These are phyloP conservation scores for Coemansia sp. DNA, from an alignment of 192 early-diverging fungal genomes.

Conservation along the genomic window DNA sequence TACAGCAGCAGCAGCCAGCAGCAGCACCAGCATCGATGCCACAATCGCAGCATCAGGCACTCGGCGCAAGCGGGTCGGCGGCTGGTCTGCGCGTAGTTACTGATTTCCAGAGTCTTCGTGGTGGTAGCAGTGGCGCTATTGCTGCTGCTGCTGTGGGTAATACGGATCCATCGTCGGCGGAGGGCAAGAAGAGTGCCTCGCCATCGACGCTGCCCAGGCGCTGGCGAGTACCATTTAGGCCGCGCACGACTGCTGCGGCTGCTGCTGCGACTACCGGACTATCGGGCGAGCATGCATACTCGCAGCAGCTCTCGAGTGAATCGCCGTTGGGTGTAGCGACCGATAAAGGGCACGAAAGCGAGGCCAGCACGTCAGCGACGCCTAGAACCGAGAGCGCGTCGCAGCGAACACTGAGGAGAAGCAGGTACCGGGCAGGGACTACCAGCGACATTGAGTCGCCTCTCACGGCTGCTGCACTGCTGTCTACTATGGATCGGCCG, in stretches of 20 bases:
- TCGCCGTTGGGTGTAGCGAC: background rate
- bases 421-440: conserved; percentile 45
- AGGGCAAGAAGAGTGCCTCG: conserved; percentile 36
- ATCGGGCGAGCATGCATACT: conserved; percentile 4
- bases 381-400: background rate
- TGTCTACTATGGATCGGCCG: conserved; percentile 25
- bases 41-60: background rate
- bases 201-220: conserved; percentile 31
- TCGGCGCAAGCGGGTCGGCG: background rate
- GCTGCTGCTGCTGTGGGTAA: background rate
- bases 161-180: conserved; percentile 21
- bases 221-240: conserved; percentile 48
- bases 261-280: background rate
- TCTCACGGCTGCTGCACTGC: conserved; percentile 8
- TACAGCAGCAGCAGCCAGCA: conserved; percentile 5
- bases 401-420: conserved; percentile 21
- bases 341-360: conserved; percentile 5
- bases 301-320: conserved; percentile 6
- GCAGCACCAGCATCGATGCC: background rate
- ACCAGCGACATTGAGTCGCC: conserved; percentile 54
- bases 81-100: conserved; percentile 36
- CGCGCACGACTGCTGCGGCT: conserved; percentile 7
- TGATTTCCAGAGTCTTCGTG: conserved; percentile 36
- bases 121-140: background rate
- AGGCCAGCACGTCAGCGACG: conserved; percentile 6